These are phyloP conservation scores for Boletellus ananas DNA, from an alignment of 768 basidiomycete genomes.

Conservation along the genomic window DNA sequence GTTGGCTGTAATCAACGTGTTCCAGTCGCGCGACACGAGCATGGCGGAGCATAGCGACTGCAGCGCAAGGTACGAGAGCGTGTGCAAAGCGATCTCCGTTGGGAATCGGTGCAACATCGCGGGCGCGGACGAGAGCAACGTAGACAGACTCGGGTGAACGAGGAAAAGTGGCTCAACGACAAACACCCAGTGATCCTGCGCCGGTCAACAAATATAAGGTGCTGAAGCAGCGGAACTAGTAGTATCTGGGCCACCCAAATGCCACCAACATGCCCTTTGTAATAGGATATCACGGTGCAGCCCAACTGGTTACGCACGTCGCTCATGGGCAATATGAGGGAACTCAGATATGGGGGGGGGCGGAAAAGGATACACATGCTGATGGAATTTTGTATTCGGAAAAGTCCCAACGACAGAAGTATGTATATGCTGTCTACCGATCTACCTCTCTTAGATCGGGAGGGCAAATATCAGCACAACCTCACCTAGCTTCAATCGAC, in stretches of 20 bases:
- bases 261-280: no score
- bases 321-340: no score
- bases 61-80: conserved; percentile 50
- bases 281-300: no score
- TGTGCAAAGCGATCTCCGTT: conserved; percentile 48
- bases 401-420: conserved; percentile 1
- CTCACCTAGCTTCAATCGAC: not conserved
- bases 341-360: no score
- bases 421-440: conserved; percentile 21
- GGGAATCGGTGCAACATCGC: conserved; percentile 47
- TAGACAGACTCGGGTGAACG: no score
- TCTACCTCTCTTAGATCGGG: conserved; percentile 26
- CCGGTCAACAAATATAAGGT: no score
- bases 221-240: no score
- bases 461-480: not conserved
- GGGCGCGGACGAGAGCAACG: no score
- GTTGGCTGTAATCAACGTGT: conserved; percentile 44
- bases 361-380: not conserved
- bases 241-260: no score
- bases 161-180: not conserved
- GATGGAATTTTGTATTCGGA: conserved; percentile 8
- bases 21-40: conserved; percentile 43
- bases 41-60: conserved; percentile 36
- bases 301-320: no score
- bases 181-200: no score